Base-by-base conservation (phyloP, 495 filamentous ascomycete species). In the Aspergillus biplanus region DNA sequence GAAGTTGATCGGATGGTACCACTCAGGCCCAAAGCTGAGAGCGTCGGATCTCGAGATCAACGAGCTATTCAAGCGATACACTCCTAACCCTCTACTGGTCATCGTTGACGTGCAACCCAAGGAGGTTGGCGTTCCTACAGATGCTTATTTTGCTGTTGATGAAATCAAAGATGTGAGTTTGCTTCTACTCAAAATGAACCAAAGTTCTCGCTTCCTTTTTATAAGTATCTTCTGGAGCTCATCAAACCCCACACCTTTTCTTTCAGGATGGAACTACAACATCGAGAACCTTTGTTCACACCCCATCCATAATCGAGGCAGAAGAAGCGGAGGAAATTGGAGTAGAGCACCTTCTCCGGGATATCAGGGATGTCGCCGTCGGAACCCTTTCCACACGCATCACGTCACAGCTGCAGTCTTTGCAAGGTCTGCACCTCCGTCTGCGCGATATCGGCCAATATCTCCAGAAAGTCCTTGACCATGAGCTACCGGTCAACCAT, bases 1-100 rank as follows among this genome's bases (percentile, higher is more conserved):
- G 81, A 99, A 99, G 87, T 85, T 99, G 72, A 93, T 99, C 82
- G 95, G 95, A 77, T 99, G 95, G 95, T 99, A 99, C 78, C 95
- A 99, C 77, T 97, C 96, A 8, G 95, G 95, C 54, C 95, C 95
- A 27, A 99, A 99, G 82, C 83, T 99, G 69, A 89, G 95, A 67
- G 96, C 93, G 58, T 97, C 93, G 46, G 95, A 99, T 85, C 84
- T 98, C 68, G 93, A 98, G 82, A 97, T 99, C 87, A 99, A 99
- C 81, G 95, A 99, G 78, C 87, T 99, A 56, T 97, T 99, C 87
- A 99, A 99, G 82, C 84, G 94, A 84, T 98, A 99, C 84, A 97
- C 94, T 31, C 91, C 95, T 6, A 96, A 98, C 71, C 95, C 95
- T 27, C 80, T 99, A 71, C 83, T 98, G 57, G 93, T 97, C 76